Base-by-base conservation (phyloP, 2,329 filamentous ascomycete genomes). In the Penicillium verrucosum region DNA sequence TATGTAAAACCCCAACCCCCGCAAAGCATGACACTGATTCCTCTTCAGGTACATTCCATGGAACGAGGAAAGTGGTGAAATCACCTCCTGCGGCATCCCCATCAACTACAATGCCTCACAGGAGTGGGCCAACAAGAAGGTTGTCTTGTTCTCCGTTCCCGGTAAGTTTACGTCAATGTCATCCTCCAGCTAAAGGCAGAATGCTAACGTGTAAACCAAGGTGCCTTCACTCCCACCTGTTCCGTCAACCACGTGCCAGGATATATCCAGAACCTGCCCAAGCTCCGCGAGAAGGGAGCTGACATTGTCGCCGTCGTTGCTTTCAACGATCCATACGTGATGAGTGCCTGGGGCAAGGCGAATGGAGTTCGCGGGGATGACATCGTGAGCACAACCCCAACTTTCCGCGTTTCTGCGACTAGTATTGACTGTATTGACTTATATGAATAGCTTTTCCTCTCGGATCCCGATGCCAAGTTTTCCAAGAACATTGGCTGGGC, bases 271-370 rank as follows among this genome's bases (percentile, higher is more conserved):
- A 87, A 89, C 72, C 77, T 87, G 60, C 78, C 83, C 48, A 79
- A 87, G 66, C 80, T 95, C 73, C 86, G 87, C 77, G 78, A 80
- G 71, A 92, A 92, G 81, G 90, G 89, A 56, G 88, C 94, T 57
- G 90, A 95, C 74, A 75, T 89, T 58, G 84, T 96, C 65, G 83
- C 90, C 56, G 85, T 93, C 64, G 85, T 94, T 70, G 89, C 90
- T 38, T 87, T 79, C 78, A 95, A 96, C 73, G 91, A 95, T 74
- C 80, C 86, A 51, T 94, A 82, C 69, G 91, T 95, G 70, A 93
- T 93, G 89, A 87, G 85, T 64, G 90, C 89, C 21, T 93, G 89
- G 89, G 88, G 85, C 75, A 95, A 95, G 82, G 90, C 90, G 64
- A 93, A 95, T 74, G 81, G 82, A 41, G 80, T 92, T 67, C 86